A percentile compares a stretch with the other conserved stretches of the same genome.
phyloP scores from a whole-genome alignment of 331 rosid species.

The Acacia pycnantha region DNA sequence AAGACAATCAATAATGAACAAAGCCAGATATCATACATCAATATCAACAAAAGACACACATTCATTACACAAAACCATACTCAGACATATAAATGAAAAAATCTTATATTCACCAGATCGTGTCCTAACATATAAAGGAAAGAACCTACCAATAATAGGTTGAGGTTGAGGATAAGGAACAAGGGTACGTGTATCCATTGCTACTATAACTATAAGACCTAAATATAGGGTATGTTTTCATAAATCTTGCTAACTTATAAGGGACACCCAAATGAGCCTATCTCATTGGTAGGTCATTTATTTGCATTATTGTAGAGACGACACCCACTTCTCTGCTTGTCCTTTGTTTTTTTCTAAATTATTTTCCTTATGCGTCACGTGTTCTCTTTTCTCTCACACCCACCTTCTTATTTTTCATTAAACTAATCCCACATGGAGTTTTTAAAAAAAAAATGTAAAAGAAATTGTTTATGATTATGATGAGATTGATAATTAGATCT shows the following conservation, averaged over 20 bases:
- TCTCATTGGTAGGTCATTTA: not conserved
- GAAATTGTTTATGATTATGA: not conserved
- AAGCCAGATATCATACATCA: not conserved
- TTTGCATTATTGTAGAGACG: not conserved
- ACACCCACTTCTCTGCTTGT: not conserved
- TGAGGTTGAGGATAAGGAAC: not conserved
- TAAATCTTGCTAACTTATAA: not conserved
- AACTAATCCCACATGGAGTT: not conserved
- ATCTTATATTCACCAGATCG: not conserved
- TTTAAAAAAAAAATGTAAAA: no score
- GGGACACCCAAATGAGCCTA: not conserved
- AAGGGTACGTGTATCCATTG: not conserved
- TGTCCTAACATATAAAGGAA: not conserved
- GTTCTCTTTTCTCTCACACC: not conserved
- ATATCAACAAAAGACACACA: not conserved
- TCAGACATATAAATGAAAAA: not conserved
- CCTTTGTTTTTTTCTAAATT: not conserved
- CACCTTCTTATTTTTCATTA: not conserved
- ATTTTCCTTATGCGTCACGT: not conserved
- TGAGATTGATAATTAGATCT: not conserved
- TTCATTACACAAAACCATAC: not conserved
- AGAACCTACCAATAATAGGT: not conserved
- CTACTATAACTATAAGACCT: not conserved
- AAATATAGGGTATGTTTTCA: not conserved
- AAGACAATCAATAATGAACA: not conserved